Conservation (phyloP, 2,329 filamentous ascomycete genomes). For the Xylariaceae sp. region DNA sequence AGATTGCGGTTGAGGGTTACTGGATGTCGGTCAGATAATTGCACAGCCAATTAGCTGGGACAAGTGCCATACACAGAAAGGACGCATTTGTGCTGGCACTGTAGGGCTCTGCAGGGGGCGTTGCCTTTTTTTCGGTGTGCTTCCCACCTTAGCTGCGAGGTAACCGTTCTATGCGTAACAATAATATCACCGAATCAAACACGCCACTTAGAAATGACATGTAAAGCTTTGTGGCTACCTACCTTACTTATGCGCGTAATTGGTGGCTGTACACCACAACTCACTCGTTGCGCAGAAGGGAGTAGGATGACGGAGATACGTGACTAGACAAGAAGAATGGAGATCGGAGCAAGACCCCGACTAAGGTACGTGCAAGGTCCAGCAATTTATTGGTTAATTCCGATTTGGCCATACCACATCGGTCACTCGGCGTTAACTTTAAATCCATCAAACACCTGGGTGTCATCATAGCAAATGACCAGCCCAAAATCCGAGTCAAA, state of each 20-base stretch:
- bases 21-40: too few species aligned
- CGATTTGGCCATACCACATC: too few species aligned
- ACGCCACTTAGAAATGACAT: background rate
- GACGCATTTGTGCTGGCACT: too few species aligned
- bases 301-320: background rate
- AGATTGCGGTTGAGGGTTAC: too few species aligned
- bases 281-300: background rate
- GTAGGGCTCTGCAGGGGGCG: too few species aligned
- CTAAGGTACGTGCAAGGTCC: too few species aligned
- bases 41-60: too few species aligned
- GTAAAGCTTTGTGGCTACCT: background rate
- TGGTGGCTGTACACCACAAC: background rate
- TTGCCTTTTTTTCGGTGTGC: too few species aligned
- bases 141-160: too few species aligned
- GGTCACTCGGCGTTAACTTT: background rate
- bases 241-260: background rate
- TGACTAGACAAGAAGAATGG: background rate
- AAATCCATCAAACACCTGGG: constrained; percentile 21
- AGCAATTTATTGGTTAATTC: too few species aligned
- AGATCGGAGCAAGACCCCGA: background rate
- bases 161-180: too few species aligned
- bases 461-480: constrained; percentile 8
- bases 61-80: too few species aligned
- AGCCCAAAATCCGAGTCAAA: constrained; percentile 6
- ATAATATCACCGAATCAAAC: background rate